Percentiles rank a stretch among this genome's conserved stretches.
These are phyloP conservation scores for Blastobotrys buckinghamii DNA, from an alignment of 1,139 yeast genomes.

Conservation along the genomic window DNA sequence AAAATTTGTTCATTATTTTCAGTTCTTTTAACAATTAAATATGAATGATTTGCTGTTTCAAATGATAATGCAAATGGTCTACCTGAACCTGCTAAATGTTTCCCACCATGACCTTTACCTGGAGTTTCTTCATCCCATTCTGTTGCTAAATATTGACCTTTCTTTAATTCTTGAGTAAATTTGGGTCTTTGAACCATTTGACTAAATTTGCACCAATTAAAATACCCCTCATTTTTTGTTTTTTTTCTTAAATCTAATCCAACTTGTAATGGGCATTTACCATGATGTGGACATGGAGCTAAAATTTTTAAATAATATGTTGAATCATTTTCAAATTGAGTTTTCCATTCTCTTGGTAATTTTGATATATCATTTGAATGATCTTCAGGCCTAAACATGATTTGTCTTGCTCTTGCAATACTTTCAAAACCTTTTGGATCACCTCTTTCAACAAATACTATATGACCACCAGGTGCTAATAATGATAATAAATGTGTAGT, in stretches of 20 bases:
- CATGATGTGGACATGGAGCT: constrained; percentile 92
- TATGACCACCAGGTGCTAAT: constrained; percentile 69
- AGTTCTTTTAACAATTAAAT: constrained; percentile 65
- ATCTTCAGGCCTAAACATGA: constrained; percentile 78
- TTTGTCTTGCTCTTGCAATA: constrained; percentile 84
- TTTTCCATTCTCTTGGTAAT: constrained; percentile 65
- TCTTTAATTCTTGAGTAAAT: constrained; percentile 72
- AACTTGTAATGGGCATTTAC: constrained; percentile 77
- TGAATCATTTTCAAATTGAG: constrained; percentile 35
- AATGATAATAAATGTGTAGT: constrained; percentile 55
- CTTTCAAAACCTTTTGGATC: constrained; percentile 85
- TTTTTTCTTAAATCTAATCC: constrained; percentile 61
- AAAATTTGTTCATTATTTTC: constrained; percentile 7
- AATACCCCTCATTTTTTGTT: constrained; percentile 46
- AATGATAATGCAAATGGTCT: constrained; percentile 66
- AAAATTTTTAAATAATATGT: constrained; percentile 37
- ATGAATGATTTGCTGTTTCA: constrained; percentile 72
- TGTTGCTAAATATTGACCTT: constrained; percentile 69
- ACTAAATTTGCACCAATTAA: constrained; percentile 65
- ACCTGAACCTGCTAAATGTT: constrained; percentile 55
- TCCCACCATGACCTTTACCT: constrained; percentile 36
- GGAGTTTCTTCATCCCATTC: constrained; percentile 53
- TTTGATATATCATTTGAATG: constrained; percentile 51
- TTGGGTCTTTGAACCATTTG: constrained; percentile 72
- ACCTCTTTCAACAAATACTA: constrained; percentile 81